These are phyloP conservation scores for Apiospora malaysiana DNA, from an alignment of 2,329 filamentous ascomycete species.

Conservation along the genomic window DNA sequence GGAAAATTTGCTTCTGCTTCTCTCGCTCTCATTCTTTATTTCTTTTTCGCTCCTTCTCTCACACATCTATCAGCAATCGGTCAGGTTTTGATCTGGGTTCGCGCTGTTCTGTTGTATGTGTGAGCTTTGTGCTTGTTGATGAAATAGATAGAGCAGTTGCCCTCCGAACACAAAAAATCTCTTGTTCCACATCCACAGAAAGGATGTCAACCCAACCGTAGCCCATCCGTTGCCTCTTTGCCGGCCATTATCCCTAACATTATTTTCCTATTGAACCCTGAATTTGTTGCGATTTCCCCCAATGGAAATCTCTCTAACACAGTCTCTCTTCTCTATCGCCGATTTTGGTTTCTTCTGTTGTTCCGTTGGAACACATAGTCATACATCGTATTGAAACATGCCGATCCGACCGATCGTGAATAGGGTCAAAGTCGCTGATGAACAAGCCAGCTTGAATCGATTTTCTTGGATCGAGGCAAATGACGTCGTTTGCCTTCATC, in stretches of 20 bases:
- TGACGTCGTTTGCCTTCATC: background rate
- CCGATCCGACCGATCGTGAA: background rate
- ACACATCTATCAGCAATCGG: slow-evolving; percentile 8
- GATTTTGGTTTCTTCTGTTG: slow-evolving; percentile 20
- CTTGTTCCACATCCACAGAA: background rate
- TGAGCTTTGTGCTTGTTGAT: background rate
- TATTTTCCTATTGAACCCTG: background rate
- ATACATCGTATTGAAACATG: slow-evolving; percentile 22
- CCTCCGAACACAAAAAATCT: background rate
- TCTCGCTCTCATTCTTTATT: background rate
- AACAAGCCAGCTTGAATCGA: background rate
- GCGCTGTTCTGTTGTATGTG: background rate
- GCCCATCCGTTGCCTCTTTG: background rate
- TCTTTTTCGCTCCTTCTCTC: background rate
- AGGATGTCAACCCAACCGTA: background rate
- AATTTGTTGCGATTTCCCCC: background rate
- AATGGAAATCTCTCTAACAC: background rate
- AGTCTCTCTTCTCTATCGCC: slow-evolving; percentile 18
- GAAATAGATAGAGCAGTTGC: background rate
- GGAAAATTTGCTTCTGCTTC: background rate
- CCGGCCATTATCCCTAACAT: slow-evolving; percentile 9
- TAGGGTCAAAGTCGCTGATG: background rate
- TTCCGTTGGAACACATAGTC: slow-evolving; percentile 16
- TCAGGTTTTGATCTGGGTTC: background rate
- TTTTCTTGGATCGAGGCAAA: background rate